These are phyloP conservation scores for Fusarium devonianum DNA, from an alignment of 2,329 filamentous ascomycete species.

Conservation along the genomic window DNA sequence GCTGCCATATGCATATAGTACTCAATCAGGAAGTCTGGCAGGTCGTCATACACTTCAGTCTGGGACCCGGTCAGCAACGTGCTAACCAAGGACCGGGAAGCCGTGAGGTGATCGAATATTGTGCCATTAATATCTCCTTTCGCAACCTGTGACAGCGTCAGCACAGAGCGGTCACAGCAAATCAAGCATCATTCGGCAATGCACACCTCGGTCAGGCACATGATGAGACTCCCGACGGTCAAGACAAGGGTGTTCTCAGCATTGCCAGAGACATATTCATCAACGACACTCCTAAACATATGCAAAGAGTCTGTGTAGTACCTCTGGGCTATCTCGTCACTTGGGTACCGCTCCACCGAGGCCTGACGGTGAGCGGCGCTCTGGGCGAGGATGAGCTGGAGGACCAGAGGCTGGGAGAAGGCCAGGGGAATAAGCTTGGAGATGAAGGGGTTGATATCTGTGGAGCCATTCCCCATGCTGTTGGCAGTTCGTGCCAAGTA, in stretches of 20 bases:
- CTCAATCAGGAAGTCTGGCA: conserved; percentile 56
- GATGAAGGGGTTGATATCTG: conserved; percentile 54
- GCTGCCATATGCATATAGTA: conserved; percentile 57
- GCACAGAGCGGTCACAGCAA: background rate
- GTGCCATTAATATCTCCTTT: conserved; percentile 55
- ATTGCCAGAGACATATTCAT: conserved; percentile 45
- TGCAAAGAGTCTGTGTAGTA: conserved; percentile 49
- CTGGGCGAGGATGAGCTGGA: conserved; percentile 57
- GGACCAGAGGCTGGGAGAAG: conserved; percentile 53
- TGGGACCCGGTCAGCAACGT: conserved; percentile 47
- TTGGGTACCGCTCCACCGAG: conserved; percentile 37
- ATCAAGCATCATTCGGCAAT: no score
- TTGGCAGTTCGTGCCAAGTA: conserved; percentile 54
- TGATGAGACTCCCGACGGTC: conserved; percentile 53
- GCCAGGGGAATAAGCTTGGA: conserved; percentile 55
- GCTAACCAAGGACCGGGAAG: conserved; percentile 52
- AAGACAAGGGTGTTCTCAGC: conserved; percentile 49
- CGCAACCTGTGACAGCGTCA: conserved; percentile 42
- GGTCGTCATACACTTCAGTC: conserved; percentile 44
- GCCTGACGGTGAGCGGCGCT: conserved; percentile 50
- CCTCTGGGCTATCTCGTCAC: conserved; percentile 44
- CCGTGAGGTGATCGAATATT: conserved; percentile 55
- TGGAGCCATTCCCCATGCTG: conserved; percentile 58
- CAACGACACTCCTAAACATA: conserved; percentile 48
- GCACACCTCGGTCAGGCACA: conserved; percentile 56